These are phyloP conservation scores for Leersia perrieri DNA, from an alignment of 176 grass and related monocot genomes.

Conservation along the genomic window DNA sequence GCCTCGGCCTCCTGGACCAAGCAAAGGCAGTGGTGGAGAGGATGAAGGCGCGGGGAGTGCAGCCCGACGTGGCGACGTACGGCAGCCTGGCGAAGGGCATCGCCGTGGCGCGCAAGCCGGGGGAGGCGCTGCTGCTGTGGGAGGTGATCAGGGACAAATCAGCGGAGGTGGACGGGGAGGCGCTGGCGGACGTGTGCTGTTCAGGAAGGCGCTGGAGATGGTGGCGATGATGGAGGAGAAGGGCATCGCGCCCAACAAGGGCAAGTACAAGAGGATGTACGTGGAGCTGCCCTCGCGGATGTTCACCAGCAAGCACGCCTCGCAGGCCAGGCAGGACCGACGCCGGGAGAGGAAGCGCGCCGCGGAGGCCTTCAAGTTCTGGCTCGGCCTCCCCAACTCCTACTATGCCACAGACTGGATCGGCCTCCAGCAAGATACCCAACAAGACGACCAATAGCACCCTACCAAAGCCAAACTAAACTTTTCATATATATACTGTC, in stretches of 20 bases:
- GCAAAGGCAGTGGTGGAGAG: conserved; percentile 66
- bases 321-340: conserved; percentile 75
- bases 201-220: conserved; percentile 90
- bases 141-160: conserved; percentile 64
- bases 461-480: too few species aligned
- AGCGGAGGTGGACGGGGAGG: conserved; percentile 60
- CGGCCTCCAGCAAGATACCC: background rate
- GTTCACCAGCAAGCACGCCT: conserved; percentile 93
- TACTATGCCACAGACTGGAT: conserved; percentile 90
- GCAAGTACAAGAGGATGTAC: conserved; percentile 94
- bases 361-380: conserved; percentile 92
- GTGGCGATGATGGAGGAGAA: conserved; percentile 97
- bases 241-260: conserved; percentile 82
- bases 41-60: conserved; percentile 60
- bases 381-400: conserved; percentile 85
- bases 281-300: conserved; percentile 84
- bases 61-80: conserved; percentile 68
- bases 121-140: conserved; percentile 90
- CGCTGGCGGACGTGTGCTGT: conserved; percentile 91
- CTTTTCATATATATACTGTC: too few species aligned
- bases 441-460: background rate
- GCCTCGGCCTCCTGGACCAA: conserved; percentile 47
- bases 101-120: conserved; percentile 54
- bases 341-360: conserved; percentile 67
- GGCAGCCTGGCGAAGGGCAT: conserved; percentile 80